A percentile compares a stretch with the other conserved stretches of the same genome.
Evolutionary conservation across 768 basidiomycete species (phyloP).

Genomic region (Tricholomella constricta): DNA sequence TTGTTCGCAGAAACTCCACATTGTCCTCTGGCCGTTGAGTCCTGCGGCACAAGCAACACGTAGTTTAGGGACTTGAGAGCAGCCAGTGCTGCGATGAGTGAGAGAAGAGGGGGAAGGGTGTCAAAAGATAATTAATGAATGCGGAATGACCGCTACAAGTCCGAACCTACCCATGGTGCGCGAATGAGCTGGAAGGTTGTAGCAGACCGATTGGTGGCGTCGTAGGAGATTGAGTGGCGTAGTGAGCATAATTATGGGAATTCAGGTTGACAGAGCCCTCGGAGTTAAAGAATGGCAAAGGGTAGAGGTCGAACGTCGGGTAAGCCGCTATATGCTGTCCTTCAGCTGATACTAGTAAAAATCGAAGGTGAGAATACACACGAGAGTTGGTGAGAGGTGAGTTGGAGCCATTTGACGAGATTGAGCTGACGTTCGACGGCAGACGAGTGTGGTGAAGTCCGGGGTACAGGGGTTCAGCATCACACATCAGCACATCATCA

Average conservation of each 20-base stretch:
- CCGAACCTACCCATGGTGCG: conserved; percentile 69
- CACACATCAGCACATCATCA: conserved; percentile 72
- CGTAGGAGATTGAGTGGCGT: conserved; percentile 41
- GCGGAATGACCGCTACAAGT: conserved; percentile 5
- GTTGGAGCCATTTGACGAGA: conserved; percentile 49
- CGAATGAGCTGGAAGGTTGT: conserved; percentile 61
- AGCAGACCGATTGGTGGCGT: conserved; percentile 61
- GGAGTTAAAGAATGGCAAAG: conserved; percentile 51
- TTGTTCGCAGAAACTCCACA: conserved; percentile 90
- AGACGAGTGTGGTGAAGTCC: conserved; percentile 63
- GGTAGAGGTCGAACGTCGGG: conserved; percentile 66
- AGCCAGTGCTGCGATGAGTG: conserved; percentile 34
- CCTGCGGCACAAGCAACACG: conserved; percentile 76
- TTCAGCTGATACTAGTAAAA: conserved; percentile 3
- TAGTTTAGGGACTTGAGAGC: conserved; percentile 82
- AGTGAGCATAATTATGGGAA: conserved; percentile 45
- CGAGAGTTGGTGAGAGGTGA: conserved; percentile 49
- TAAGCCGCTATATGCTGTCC: conserved; percentile 41
- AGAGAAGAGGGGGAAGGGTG: conserved; percentile 5
- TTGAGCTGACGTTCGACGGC: conserved; percentile 65
- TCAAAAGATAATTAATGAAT: conserved; percentile 4
- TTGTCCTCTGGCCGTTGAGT: conserved; percentile 68
- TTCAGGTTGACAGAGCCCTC: conserved; percentile 50
- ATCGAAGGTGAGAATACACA: conserved; percentile 36
- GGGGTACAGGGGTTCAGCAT: conserved; percentile 57